These are phyloP conservation scores for Striga hermonthica DNA, from an alignment of 305 asterid genomes.

Conservation along the genomic window DNA sequence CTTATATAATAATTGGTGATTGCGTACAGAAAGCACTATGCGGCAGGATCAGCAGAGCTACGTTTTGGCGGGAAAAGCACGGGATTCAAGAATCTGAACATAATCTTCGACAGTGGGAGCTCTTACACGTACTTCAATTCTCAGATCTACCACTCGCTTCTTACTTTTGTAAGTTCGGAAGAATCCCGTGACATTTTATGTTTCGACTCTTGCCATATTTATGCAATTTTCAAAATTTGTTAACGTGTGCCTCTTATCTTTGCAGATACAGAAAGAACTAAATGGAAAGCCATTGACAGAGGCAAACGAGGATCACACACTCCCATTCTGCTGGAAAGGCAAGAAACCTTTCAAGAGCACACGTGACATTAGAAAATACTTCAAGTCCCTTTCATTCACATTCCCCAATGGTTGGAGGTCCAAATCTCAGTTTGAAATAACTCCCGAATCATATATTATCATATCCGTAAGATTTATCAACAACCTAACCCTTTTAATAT, in stretches of 20 bases:
- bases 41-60: constrained; percentile 77
- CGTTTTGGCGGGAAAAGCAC: constrained; percentile 65
- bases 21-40: constrained; percentile 66
- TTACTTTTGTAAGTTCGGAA: constrained; percentile 60
- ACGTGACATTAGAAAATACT: constrained; percentile 65
- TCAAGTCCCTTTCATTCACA: constrained; percentile 69
- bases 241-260: not conserved
- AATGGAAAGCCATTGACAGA: constrained; percentile 63
- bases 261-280: constrained; percentile 61
- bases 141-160: constrained; percentile 59
- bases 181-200: constrained; percentile 3
- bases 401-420: constrained; percentile 73
- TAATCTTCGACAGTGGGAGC: constrained; percentile 93
- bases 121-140: constrained; percentile 76
- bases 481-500: not conserved
- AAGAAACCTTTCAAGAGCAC: constrained; percentile 64
- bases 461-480: constrained; percentile 58
- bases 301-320: constrained; percentile 67
- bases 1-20: constrained; percentile 18
- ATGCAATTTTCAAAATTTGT: not conserved
- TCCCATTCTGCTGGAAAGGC: constrained; percentile 90
- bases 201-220: not conserved
- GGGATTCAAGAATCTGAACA: constrained; percentile 64
- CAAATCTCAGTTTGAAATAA: constrained; percentile 62
- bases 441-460: constrained; percentile 79